These are phyloP conservation scores for Aspergillus sclerotiicarbonarius DNA, from an alignment of 495 filamentous ascomycete genomes.

Conservation along the genomic window DNA sequence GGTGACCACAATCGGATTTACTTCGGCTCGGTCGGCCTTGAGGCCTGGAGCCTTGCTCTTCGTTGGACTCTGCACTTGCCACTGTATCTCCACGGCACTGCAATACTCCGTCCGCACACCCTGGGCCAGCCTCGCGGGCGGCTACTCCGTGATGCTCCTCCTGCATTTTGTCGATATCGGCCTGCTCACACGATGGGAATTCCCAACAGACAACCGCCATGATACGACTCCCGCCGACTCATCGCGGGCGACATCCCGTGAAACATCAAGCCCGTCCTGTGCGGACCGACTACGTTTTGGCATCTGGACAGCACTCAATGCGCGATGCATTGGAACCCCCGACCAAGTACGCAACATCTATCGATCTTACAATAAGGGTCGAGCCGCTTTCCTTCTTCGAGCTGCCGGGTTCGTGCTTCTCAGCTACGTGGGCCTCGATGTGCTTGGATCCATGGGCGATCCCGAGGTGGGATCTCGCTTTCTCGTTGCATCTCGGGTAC, in stretches of 20 bases:
- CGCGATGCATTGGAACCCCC: background rate
- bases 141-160: background rate
- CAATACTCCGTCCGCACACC: background rate
- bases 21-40: background rate
- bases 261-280: background rate
- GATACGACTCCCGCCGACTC: background rate
- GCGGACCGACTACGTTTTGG: background rate
- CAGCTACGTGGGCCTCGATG: background rate
- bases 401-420: background rate
- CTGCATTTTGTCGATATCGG: background rate
- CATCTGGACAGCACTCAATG: background rate
- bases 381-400: background rate
- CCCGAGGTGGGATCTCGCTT: background rate
- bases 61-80: background rate
- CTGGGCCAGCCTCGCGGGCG: background rate
- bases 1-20: background rate
- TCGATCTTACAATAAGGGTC: background rate
- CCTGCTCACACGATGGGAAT: background rate
- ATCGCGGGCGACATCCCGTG: background rate
- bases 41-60: background rate
- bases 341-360: background rate
- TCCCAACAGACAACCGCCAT: background rate
- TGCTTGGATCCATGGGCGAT: background rate
- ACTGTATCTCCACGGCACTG: background rate
- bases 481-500: background rate